Conservation (phyloP, 768 basidiomycete genomes). For the Lactarius hengduanensis region DNA sequence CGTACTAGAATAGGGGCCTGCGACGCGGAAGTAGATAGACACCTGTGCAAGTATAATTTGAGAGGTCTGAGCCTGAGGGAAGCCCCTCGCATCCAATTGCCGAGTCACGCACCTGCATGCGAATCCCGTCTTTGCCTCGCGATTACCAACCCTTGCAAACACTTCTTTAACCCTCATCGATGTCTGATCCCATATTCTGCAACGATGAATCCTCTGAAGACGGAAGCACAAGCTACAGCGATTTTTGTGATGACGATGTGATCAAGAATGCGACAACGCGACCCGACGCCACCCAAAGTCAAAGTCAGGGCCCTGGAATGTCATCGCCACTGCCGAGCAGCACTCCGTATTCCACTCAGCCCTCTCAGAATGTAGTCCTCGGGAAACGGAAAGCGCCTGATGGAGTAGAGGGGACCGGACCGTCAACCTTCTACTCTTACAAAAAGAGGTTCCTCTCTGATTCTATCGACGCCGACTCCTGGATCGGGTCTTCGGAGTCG, state of each 20-base stretch:
- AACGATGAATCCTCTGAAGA: slow-evolving; percentile 6
- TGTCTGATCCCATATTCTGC: neutral
- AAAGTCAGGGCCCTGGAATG: neutral
- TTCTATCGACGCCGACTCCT: neutral
- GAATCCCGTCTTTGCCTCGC: neutral
- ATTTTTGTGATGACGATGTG: slow-evolving; percentile 17
- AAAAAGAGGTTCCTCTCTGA: slow-evolving; percentile 2
- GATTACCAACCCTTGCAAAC: neutral
- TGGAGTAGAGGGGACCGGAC: neutral
- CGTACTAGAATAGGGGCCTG: slow-evolving; percentile 47
- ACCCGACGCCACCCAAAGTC: neutral
- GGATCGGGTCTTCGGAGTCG: neutral
- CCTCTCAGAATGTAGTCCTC: neutral
- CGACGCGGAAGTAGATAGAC: slow-evolving; percentile 10
- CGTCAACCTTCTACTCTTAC: slow-evolving; percentile 1
- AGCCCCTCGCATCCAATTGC: neutral
- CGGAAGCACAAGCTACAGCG: slow-evolving; percentile 17
- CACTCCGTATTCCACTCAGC: neutral
- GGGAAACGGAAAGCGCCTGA: slow-evolving; percentile 22
- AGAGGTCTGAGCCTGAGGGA: neutral
- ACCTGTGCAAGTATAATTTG: slow-evolving; percentile 2
- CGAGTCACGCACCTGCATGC: neutral
- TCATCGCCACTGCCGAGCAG: neutral
- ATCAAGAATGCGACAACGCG: neutral
- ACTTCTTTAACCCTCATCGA: neutral